phyloP scores from a whole-genome alignment of 148 eudicot species.

The Rhododendron molle region DNA sequence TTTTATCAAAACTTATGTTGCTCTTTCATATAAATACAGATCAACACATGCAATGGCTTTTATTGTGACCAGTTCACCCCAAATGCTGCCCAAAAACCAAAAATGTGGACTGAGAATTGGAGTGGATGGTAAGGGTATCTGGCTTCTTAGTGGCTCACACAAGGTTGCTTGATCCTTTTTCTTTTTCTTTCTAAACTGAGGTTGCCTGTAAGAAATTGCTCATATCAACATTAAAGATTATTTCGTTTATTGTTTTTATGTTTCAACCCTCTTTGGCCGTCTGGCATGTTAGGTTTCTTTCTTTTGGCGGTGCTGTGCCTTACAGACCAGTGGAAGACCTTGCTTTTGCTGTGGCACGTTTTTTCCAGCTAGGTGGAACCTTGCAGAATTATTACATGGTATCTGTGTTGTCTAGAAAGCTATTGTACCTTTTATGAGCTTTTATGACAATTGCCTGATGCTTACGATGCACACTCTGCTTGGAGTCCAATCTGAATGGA shows the following conservation, averaged over 20 bases:
- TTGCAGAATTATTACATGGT: constrained; percentile 98
- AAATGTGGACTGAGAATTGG: constrained; percentile 98
- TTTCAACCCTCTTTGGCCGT: not conserved
- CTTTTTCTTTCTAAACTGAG: not conserved
- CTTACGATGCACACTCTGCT: not conserved
- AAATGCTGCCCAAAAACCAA: constrained; percentile 70
- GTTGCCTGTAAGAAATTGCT: constrained; percentile 3
- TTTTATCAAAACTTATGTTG: not conserved
- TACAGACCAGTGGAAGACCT: constrained; percentile 87
- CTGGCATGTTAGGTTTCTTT: constrained; percentile 50
- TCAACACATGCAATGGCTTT: constrained; percentile 95
- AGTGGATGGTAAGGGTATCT: constrained; percentile 72
- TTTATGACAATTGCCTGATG: not conserved
- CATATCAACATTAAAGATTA: not conserved
- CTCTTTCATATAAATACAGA: constrained; percentile 37
- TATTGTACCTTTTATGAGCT: not conserved
- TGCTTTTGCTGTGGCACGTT: constrained; percentile 89
- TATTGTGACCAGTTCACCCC: constrained; percentile 92
- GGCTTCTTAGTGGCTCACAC: not conserved
- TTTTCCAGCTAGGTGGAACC: constrained; percentile 87
- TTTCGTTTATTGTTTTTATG: not conserved
- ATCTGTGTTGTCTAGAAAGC: constrained; percentile 2
- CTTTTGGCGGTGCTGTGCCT: constrained; percentile 66
- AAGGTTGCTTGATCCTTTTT: not conserved
- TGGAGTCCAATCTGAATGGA: not conserved